Evolutionary conservation across 2,329 filamentous ascomycete species (phyloP).

Genomic region (Incumbomyces lentus): DNA sequence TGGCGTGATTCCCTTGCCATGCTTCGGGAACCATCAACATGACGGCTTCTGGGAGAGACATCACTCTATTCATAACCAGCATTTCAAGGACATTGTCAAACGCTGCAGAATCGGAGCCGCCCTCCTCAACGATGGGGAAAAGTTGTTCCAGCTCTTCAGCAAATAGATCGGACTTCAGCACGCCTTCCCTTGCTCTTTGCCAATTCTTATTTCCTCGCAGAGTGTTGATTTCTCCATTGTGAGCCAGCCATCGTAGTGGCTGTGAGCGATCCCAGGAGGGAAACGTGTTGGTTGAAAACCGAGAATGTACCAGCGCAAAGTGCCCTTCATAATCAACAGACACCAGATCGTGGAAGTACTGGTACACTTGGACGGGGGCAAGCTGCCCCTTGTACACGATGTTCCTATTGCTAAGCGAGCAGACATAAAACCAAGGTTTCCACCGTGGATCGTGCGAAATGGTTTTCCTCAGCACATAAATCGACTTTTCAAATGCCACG

Average conservation of each 20-base stretch:
- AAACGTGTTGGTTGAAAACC: slow-evolving; percentile 97
- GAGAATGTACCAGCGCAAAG: slow-evolving; percentile 92
- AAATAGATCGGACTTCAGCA: slow-evolving; percentile 87
- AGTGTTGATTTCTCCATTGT: slow-evolving; percentile 98
- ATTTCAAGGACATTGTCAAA: slow-evolving; percentile 96
- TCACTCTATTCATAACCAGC: slow-evolving; percentile 86
- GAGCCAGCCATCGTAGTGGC: slow-evolving; percentile 89
- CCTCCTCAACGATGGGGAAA: slow-evolving; percentile 92
- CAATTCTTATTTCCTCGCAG: slow-evolving; percentile 97
- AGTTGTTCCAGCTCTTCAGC: slow-evolving; percentile 82
- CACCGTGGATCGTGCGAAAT: slow-evolving; percentile 89
- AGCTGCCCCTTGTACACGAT: slow-evolving; percentile 98
- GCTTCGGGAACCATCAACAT: slow-evolving; percentile 99
- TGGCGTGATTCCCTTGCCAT: slow-evolving; percentile 85
- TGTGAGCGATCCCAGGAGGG: slow-evolving; percentile 97
- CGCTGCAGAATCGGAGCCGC: slow-evolving; percentile 89
- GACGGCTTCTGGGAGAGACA: slow-evolving; percentile 88
- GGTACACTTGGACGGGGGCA: slow-evolving; percentile 87
- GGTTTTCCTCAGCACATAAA: slow-evolving; percentile 90
- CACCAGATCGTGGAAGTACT: slow-evolving; percentile 94
- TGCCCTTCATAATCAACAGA: slow-evolving; percentile 96
- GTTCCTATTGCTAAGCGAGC: slow-evolving; percentile 93
- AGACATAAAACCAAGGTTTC: slow-evolving; percentile 98
- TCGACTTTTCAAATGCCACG: slow-evolving; percentile 77
- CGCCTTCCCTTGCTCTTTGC: slow-evolving; percentile 94